Evolutionary conservation across 202 grass and related monocot species (phyloP).

Genomic region (Bolboschoenoplectus hybrid): DNA sequence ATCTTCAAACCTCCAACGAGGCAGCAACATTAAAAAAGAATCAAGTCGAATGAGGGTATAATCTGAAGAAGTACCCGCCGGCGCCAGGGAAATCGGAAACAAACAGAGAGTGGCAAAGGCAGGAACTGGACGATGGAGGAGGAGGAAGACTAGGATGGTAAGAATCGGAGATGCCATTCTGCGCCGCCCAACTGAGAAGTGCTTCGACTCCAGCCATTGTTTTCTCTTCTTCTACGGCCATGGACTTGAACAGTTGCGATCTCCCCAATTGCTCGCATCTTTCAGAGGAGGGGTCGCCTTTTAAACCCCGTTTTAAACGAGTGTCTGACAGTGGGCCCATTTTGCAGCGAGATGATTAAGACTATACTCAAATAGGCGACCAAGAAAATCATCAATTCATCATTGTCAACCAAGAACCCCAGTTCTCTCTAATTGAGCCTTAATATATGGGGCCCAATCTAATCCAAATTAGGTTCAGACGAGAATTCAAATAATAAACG

Average conservation of each 20-base stretch:
- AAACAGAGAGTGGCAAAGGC: conserved; percentile 59
- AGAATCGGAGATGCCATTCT: conserved; percentile 74
- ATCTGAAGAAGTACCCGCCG: conserved; percentile 61
- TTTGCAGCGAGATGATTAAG: too few species aligned
- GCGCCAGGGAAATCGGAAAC: conserved; percentile 72
- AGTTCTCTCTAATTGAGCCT: too few species aligned
- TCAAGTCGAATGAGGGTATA: not conserved
- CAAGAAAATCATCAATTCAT: too few species aligned
- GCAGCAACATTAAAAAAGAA: not conserved
- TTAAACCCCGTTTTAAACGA: too few species aligned
- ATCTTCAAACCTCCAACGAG: not conserved
- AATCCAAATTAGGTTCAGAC: not conserved
- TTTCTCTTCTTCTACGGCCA: conserved; percentile 28
- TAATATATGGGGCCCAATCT: not conserved
- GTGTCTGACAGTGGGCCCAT: too few species aligned
- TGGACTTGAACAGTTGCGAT: not conserved
- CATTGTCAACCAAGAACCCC: too few species aligned
- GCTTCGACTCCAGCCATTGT: conserved; percentile 16
- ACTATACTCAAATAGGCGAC: too few species aligned
- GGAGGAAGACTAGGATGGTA: not conserved
- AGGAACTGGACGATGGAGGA: conserved; percentile 22
- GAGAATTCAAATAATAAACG: not conserved
- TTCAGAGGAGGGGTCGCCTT: not conserved
- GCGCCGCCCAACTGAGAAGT: conserved; percentile 78
- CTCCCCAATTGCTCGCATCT: not conserved